A percentile compares a stretch with the other conserved stretches of the same genome.
These are phyloP conservation scores for Plenodomus tracheiphilus DNA, from an alignment of 2,329 filamentous ascomycete genomes.

Conservation along the genomic window DNA sequence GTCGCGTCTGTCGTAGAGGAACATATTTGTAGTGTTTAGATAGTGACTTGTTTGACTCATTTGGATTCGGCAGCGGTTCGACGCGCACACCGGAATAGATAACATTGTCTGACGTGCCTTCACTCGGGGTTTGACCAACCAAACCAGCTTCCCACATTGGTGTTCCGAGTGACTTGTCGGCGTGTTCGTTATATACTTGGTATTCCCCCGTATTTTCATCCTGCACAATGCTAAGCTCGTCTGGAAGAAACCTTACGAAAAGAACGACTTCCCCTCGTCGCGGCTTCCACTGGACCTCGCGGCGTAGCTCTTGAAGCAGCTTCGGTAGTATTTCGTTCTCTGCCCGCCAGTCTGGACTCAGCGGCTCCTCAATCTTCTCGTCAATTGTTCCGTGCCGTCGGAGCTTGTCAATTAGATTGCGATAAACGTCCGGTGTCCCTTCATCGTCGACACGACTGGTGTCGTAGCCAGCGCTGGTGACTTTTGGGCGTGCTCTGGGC, in stretches of 20 bases:
- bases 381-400: slow-evolving; percentile 48
- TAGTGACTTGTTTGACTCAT: slow-evolving; percentile 53
- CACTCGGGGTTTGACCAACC: slow-evolving; percentile 56
- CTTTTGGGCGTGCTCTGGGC: slow-evolving; percentile 23
- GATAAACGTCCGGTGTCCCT: slow-evolving; percentile 59
- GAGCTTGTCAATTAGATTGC: slow-evolving; percentile 54
- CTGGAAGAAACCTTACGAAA: slow-evolving; percentile 47
- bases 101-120: slow-evolving; percentile 39
- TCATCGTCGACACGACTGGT: slow-evolving; percentile 51
- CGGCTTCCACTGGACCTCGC: slow-evolving; percentile 57
- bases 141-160: slow-evolving; percentile 62
- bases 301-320: slow-evolving; percentile 47
- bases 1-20: slow-evolving; percentile 57
- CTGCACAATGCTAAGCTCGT: slow-evolving; percentile 33
- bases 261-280: slow-evolving; percentile 62
- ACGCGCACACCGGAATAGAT: slow-evolving; percentile 60
- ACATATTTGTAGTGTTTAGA: slow-evolving; percentile 61
- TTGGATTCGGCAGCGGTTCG: slow-evolving; percentile 59
- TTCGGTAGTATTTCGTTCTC: slow-evolving; percentile 50
- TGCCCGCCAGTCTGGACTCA: slow-evolving; percentile 61
- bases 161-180: slow-evolving; percentile 36
- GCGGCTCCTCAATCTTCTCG: slow-evolving; percentile 51
- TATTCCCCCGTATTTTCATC: slow-evolving; percentile 27
- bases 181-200: slow-evolving; percentile 22
- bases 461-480: slow-evolving; percentile 22